Base-by-base conservation (phyloP, 192 early-diverging fungal genomes). In the Pilobolus umbonatus region DNA sequence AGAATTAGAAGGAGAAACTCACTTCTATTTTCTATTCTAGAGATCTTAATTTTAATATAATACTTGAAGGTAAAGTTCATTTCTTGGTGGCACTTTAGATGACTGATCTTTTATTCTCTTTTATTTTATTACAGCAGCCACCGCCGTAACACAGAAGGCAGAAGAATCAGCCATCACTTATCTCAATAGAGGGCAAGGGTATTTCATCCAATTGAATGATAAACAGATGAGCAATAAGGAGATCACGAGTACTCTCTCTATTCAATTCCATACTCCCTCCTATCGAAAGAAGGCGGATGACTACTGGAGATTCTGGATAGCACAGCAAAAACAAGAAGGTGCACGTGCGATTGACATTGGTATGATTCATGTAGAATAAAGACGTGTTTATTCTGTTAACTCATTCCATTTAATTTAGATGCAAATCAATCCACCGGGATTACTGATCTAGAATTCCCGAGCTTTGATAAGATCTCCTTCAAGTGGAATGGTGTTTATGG, bases 251-350 rank as follows among this genome's bases (percentile, higher is more conserved):
- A 77, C 77, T 3, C 53, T 88, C 39, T 77, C 79, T 25, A 74
- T 90, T 21, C 71, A 77, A 21, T 90, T 90, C 65, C 88, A 90
- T 57, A 85, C 88, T 30, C 80, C 82, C 19, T 68, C 76, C 11
- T 83, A 90, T 59, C 82, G 81, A 29, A 77, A 76, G 61, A 57
- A 81, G 22, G 82, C 86, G 1, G 58, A 75, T 0, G 75, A 72
- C 19, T 85, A 84, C 64, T 90, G 88, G 88, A 80, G 73, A 42
- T 88, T 86, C 58, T 90, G 86, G 88, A 60, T 86, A 4, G 82
- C 76, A 35, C 86, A 90, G 45, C 85, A 88, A 63, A 61, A 75
- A 40, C 72, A 71, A 48, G 73, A 80, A 10, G 79, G 78, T 42
- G 80, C 81, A 0, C 62, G 83, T 31, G 88, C 86, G 2, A 61